Base-by-base conservation (phyloP, 2,329 filamentous ascomycete species). In the Aureobasidium namibiae region DNA sequence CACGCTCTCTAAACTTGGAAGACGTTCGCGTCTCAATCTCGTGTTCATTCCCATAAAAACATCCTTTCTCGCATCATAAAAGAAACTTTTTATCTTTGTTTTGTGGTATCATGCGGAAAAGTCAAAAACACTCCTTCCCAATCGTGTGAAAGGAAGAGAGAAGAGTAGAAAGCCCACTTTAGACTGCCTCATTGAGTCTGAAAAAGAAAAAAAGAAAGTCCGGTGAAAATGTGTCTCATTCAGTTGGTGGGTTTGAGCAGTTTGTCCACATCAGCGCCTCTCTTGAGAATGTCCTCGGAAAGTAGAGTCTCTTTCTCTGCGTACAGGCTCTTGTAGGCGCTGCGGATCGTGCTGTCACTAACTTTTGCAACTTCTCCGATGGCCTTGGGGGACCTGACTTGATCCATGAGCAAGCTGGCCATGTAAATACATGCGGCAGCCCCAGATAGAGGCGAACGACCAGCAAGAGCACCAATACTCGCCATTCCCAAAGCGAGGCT, bases 371-470 rank as follows among this genome's bases (percentile, higher is more conserved):
- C 87, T 24, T 75, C 74, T 5, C 90, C 89, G 66, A 99, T 96
- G 62, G 95, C 88, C 72, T 92, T 92, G n/a, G 90, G 88, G 7
- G 83, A 79, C 67, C 88, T 89, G 21, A 84, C 79, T 65, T 94
- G 83, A 59, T 87, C 89, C 76, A 96, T 87, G 38, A 97, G 80
- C 68, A 92, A 85, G 31, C 90, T 91, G 4, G 92, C 89, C 85
- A 97, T 94, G 79, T 94, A 99, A 73, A 99, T 96, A 72, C 91
- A 95, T 33, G 94, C 92, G 18, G 92, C 92, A 7, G 95, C 92
- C 62, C 95, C 90, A 1, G 92, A 96, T 50, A 99, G 80, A 21
- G 94, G 94, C 60, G 92, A 97, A 61, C 94, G 90, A 65, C 94
- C 94, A 36, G 92, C 92, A 61, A 97, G 82, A 59, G 90, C 87